These are phyloP conservation scores for Apiospora saccharicola DNA, from an alignment of 2,329 filamentous ascomycete species.

Conservation along the genomic window DNA sequence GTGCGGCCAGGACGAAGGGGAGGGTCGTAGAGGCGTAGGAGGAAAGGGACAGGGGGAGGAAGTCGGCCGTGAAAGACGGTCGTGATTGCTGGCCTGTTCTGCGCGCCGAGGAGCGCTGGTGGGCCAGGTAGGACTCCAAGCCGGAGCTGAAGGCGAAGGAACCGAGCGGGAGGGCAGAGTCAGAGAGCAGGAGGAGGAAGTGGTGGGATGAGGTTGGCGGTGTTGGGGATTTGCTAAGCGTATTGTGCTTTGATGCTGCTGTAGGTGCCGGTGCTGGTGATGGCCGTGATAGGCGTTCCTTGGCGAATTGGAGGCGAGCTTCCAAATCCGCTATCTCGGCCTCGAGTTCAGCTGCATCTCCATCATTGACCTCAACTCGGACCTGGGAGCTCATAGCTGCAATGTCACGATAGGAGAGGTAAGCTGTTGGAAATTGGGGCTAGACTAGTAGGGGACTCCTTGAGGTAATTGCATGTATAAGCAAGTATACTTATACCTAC, in stretches of 20 bases:
- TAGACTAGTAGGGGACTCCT: not conserved
- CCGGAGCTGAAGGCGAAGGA: constrained; percentile 89
- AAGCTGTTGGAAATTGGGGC: not conserved
- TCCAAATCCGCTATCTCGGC: constrained; percentile 69
- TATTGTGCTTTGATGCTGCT: constrained; percentile 23
- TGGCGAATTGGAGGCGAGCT: constrained; percentile 53
- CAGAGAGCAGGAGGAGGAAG: constrained; percentile 78
- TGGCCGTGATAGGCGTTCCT: constrained; percentile 35
- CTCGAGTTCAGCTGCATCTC: constrained; percentile 42
- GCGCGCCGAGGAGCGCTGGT: constrained; percentile 46
- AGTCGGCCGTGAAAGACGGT: constrained; percentile 63
- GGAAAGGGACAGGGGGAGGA: constrained; percentile 74
- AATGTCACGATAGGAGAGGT: not conserved
- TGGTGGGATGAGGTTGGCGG: constrained; percentile 54
- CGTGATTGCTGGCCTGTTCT: constrained; percentile 39
- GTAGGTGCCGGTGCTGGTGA: constrained; percentile 22
- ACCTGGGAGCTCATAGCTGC: not conserved
- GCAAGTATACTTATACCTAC: not conserved
- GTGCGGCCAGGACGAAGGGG: constrained; percentile 76
- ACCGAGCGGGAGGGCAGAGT: constrained; percentile 82
- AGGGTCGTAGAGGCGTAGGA: constrained; percentile 76
- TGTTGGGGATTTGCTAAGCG: constrained; percentile 23
- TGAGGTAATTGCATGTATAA: not conserved
- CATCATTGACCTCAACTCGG: constrained; percentile 19
- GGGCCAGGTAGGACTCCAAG: constrained; percentile 82